Evolutionary conservation across 176 grass and related monocot species (phyloP), one percentile per base, ranked within the genome.

Genomic region (Avena eriantha): DNA sequence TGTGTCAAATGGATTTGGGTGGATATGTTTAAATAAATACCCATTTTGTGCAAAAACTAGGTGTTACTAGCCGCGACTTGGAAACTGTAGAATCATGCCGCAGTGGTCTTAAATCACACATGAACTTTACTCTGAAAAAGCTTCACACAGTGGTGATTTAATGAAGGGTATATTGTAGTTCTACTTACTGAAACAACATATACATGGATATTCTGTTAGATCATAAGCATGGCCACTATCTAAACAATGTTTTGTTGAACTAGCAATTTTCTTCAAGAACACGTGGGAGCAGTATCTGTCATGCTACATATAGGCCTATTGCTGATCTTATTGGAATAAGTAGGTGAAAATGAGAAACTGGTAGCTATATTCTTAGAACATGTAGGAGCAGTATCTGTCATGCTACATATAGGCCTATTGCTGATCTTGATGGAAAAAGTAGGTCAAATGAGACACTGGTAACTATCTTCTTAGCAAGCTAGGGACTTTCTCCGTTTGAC

Each of bases 181-280:
- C 26, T 49, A 66, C 60, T 81, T 49, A 11, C 16, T 80, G 56
- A 80, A 50, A 80, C 23, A 64, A 69, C 80, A 53, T 53, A 22
- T 53, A 53, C 19, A 19, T 41, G 33, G 45, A 67, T 81, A 67
- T 17, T 80, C 4, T 65, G 39, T 69, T 69, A 82, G 46, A 23
- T 82, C 26, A 69, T 35, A 81, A 81, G 79, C 24, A 51, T 67
- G 26, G 5, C 17, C 29, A 51, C n/a, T 22, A 65, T 53, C 48
- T 69, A 82, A 35, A 68, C 19, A 69, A 35, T 11, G 19, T 54
- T 69, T 68, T 39, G 7, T 23, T 2, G 12, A 29, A 36, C 64
- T 69, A 69, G 47, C 31, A 22, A 22, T 69, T 14, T 53, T 1
- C 9, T 51, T 18, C 13, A 15, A 74, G 7, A 18, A 51, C 63